These are phyloP conservation scores for Chlorella variabilis DNA, from an alignment of 163 green algal genomes.

Conservation along the genomic window DNA sequence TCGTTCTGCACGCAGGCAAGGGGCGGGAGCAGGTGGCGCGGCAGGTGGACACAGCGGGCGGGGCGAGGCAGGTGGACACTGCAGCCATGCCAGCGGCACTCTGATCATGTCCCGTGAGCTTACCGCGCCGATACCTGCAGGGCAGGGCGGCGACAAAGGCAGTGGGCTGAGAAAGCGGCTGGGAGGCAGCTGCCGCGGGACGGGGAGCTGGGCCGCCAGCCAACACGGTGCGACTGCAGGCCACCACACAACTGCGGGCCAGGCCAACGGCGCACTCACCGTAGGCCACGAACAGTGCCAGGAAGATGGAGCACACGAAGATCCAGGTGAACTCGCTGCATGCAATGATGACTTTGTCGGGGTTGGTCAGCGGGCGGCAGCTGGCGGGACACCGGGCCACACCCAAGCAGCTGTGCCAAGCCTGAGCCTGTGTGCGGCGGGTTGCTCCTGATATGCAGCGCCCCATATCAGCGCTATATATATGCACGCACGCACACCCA, in stretches of 20 bases:
- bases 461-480: too few relatives aligned
- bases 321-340: constrained; percentile 38
- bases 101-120: neutral
- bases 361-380: neutral
- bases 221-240: neutral
- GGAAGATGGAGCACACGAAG: constrained; percentile 38
- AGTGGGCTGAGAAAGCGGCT: neutral
- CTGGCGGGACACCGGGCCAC: too few relatives aligned
- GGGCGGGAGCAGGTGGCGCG: neutral
- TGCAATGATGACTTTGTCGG: neutral
- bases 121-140: constrained; percentile 37
- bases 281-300: constrained; percentile 50
- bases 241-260: neutral
- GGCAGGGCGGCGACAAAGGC: neutral
- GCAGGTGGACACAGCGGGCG: neutral
- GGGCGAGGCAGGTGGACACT: neutral
- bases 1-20: too few relatives aligned
- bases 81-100: neutral
- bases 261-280: constrained; percentile 46
- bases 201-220: neutral
- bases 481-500: too few relatives aligned
- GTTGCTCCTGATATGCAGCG: too few relatives aligned
- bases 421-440: too few relatives aligned
- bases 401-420: neutral
- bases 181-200: neutral